Evolutionary conservation across 75 land plant genomes (phyloP).

Genomic region (Pinus tabuliformis): DNA sequence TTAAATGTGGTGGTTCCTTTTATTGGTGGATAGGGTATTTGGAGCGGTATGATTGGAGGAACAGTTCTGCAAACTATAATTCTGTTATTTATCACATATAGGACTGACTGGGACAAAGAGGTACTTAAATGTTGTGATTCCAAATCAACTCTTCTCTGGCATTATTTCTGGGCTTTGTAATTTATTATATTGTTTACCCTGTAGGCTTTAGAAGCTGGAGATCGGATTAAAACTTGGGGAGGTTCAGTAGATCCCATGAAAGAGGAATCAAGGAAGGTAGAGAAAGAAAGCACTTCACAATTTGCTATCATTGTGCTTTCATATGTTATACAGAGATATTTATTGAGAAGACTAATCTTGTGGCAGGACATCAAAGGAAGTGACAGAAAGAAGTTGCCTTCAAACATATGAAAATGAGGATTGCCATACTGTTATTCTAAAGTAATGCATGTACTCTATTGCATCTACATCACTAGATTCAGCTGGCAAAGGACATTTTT

Average conservation of each 20-base stretch:
- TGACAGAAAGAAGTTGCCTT: too few species aligned
- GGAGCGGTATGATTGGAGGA: constrained; percentile 66
- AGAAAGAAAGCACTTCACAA: not conserved
- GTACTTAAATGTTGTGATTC: constrained; percentile 10
- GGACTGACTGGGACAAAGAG: constrained; percentile 52
- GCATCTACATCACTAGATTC: too few species aligned
- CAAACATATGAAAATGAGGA: too few species aligned
- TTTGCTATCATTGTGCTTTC: too few species aligned
- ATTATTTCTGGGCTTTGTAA: too few species aligned
- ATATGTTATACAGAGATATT: too few species aligned
- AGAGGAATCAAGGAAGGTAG: not conserved
- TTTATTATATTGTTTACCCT: not conserved
- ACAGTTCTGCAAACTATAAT: constrained; percentile 42
- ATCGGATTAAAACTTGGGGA: constrained; percentile 3
- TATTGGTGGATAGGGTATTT: constrained; percentile 45
- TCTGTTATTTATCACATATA: constrained; percentile 23
- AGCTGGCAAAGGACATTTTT: too few species aligned
- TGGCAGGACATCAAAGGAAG: too few species aligned
- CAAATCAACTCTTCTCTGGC: too few species aligned
- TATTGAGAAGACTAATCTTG: too few species aligned
- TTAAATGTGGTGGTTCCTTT: not conserved
- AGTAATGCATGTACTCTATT: too few species aligned
- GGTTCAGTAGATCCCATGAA: not conserved
- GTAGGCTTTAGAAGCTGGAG: constrained; percentile 3
- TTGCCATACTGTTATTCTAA: too few species aligned